These are phyloP conservation scores for Halophytophthora polymorphica DNA, from an alignment of 352 stramenopile species.

Conservation along the genomic window DNA sequence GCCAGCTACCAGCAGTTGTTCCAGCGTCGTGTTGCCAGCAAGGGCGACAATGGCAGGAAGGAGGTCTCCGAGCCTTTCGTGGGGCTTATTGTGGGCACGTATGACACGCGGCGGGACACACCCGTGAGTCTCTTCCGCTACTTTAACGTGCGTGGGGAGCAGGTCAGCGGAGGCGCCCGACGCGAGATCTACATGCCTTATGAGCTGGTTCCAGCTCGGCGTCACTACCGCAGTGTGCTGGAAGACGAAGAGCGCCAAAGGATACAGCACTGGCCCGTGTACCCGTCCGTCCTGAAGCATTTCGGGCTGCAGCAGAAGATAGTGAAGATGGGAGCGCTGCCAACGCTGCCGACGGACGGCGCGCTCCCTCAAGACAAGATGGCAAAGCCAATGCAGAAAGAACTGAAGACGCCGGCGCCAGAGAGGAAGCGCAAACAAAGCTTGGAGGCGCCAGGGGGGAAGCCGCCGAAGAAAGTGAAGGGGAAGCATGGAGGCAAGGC, in stretches of 20 bases:
- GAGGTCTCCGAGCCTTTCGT: conserved; percentile 87
- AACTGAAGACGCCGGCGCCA: conserved; percentile 8
- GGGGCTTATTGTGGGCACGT: conserved; percentile 92
- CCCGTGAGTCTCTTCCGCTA: conserved; percentile 82
- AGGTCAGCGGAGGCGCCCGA: conserved; percentile 48
- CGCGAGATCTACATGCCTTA: conserved; percentile 68
- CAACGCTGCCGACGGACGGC: conserved; percentile 2
- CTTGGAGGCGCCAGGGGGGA: conserved; percentile 17
- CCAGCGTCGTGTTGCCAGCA: conserved; percentile 32
- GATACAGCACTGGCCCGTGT: conserved; percentile 31
- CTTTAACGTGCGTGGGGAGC: conserved; percentile 74
- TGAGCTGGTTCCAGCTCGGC: conserved; percentile 52
- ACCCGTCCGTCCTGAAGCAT: conserved; percentile 36
- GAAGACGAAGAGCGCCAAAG: conserved; percentile 36
- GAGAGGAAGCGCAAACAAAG: conserved; percentile 44
- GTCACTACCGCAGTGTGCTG: conserved; percentile 50
- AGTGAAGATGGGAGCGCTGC: conserved; percentile 3
- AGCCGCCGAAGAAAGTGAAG: conserved; percentile 28
- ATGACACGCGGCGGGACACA: conserved; percentile 78
- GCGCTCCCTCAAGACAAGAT: neutral
- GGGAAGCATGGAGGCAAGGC: conserved; percentile 17
- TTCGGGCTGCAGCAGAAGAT: conserved; percentile 18
- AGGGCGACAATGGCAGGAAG: conserved; percentile 13
- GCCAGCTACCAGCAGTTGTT: conserved; percentile 92
- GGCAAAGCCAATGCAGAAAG: conserved; percentile 9